Percentiles rank a stretch among this genome's conserved stretches.
Evolutionary conservation across 1,139 yeast genomes (phyloP).

Genomic region (Pichia sorboxylosa): DNA sequence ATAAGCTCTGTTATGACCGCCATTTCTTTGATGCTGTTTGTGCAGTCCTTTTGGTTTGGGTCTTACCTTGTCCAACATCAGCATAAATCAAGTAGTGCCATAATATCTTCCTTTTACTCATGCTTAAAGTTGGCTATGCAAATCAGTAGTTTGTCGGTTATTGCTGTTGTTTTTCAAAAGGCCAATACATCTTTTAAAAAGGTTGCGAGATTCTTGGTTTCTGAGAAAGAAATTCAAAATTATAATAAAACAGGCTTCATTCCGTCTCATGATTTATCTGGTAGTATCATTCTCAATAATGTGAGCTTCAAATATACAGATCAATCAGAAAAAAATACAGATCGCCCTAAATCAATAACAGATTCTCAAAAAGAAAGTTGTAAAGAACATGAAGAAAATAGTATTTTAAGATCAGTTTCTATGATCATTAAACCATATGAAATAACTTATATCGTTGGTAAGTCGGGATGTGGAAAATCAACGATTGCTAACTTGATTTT

Average conservation of each 20-base stretch:
- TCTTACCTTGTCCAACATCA: conserved; percentile 45
- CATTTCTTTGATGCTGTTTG: conserved; percentile 61
- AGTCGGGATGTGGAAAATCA: conserved; percentile 89
- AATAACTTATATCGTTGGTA: conserved; percentile 61
- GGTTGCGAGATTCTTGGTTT: conserved; percentile 24
- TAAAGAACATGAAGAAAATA: not conserved
- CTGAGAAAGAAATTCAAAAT: conserved; percentile 9
- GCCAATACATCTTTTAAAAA: conserved; percentile 50
- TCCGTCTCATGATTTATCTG: conserved; percentile 21
- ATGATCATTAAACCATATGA: conserved; percentile 35
- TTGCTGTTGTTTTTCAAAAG: conserved; percentile 46
- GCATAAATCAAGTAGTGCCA: conserved; percentile 43
- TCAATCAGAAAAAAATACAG: conserved; percentile 20
- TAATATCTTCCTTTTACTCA: conserved; percentile 74
- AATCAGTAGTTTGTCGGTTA: conserved; percentile 38
- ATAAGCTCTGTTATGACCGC: conserved; percentile 50
- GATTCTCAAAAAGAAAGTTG: too few species aligned
- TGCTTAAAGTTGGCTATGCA: conserved; percentile 61
- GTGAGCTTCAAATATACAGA: conserved; percentile 54
- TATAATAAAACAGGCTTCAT: conserved; percentile 10
- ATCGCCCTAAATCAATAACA: not conserved
- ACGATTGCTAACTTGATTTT: conserved; percentile 57
- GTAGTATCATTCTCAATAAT: conserved; percentile 38
- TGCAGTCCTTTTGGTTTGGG: conserved; percentile 91
- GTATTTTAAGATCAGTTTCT: conserved; percentile 31